These are phyloP conservation scores for Mycena pura DNA, from an alignment of 768 basidiomycete species.

Conservation along the genomic window DNA sequence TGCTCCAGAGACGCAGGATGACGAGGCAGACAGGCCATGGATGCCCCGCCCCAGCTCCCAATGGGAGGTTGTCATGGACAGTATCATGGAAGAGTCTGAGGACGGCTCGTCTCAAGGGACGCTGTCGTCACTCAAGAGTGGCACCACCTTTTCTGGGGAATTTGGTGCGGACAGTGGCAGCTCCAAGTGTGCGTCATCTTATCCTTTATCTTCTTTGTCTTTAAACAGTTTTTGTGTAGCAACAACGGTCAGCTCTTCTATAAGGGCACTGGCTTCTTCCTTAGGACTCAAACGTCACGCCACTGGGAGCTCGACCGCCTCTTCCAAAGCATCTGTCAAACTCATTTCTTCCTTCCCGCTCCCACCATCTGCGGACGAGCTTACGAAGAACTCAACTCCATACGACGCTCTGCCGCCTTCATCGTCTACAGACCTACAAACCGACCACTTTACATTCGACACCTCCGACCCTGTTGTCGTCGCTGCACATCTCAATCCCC, in stretches of 20 bases:
- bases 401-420: slow-evolving; percentile 48
- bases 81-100: slow-evolving; percentile 68
- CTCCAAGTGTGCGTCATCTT: slow-evolving; percentile 60
- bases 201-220: slow-evolving; percentile 19
- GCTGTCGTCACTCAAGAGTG: slow-evolving; percentile 48
- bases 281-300: slow-evolving; percentile 67
- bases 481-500: slow-evolving; percentile 38
- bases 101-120: slow-evolving; percentile 60
- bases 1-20: slow-evolving; percentile 27
- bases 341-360: slow-evolving; percentile 24
- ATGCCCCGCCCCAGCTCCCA: slow-evolving; percentile 73
- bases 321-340: slow-evolving; percentile 29
- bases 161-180: slow-evolving; percentile 65
- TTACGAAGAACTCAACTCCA: slow-evolving; percentile 48
- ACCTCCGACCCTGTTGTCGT: slow-evolving; percentile 26
- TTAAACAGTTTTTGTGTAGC: slow-evolving; percentile 21
- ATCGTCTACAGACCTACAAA: slow-evolving; percentile 41
- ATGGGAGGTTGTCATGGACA: slow-evolving; percentile 90
- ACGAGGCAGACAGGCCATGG: slow-evolving; percentile 35
- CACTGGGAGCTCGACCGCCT: slow-evolving; percentile 33
- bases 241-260: slow-evolving; percentile 75
- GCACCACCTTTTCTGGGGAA: slow-evolving; percentile 56
- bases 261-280: slow-evolving; percentile 79
- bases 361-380: slow-evolving; percentile 39
- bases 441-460: slow-evolving; percentile 57